Base-by-base conservation (phyloP, 805 yeast genomes). In the Pichia heedii region DNA sequence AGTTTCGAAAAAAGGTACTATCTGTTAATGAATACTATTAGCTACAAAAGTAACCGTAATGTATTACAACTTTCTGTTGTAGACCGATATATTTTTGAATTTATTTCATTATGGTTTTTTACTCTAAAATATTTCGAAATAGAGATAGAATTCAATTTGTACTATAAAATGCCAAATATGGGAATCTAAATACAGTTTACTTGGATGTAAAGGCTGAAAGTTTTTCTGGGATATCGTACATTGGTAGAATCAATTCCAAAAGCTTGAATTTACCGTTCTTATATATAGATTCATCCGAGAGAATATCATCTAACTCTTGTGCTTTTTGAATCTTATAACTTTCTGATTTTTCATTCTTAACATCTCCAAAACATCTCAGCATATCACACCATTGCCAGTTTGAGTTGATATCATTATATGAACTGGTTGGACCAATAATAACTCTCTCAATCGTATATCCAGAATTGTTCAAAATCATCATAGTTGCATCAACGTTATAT, bases 361-460 rank as follows among this genome's bases (percentile, higher is more conserved):
- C 54, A 50, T 71, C 87, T n/a, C 88, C 89, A 55, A 89, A 83
- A 19, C 76, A 72, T 48, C 71, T 67, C 50, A 84, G 69, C 41
- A 85, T 63, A 45, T 76, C 66, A 9, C 81, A 70, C 95, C 95
- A 88, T 50, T 81, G 58, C 76, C 77, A 71, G n/a, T 60, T 52
- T 8, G 61, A 62, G 42, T 69, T 65, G 36, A 74, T 71, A 48
- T 74, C 78, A 50, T 74, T 74, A 50, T 73, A 74, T 0, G 72
- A 60, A 41, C 76, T 61, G 5, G 63, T 52, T n/a, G 76, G 73
- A 5, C 78, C 79, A 45, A 62, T 60, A 41, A 74, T 71, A 19
- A 64, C 66, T 50, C 78, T 58, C 55, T 73, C 78, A 42, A 74
- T 69, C 0, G 77, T 70, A 54, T 74, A 74, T 0, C 78, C 78